Evolutionary conservation across 352 stramenopile species (phyloP).

Genomic region (Phytophthora vignae): DNA sequence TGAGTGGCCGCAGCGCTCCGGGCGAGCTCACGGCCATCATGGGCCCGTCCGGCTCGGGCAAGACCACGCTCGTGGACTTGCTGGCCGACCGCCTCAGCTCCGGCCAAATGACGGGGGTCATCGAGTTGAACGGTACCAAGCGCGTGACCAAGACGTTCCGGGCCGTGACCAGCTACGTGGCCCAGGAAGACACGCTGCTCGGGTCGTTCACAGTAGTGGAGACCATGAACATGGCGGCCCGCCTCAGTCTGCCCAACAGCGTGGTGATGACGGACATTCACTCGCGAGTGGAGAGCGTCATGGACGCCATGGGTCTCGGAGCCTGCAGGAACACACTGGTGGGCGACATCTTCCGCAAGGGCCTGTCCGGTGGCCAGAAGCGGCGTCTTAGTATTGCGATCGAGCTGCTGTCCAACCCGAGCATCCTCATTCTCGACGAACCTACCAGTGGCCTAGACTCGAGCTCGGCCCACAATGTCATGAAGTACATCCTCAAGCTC

Average conservation of each 20-base stretch:
- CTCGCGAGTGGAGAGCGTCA: conserved; percentile 48
- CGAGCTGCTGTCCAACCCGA: conserved; percentile 76
- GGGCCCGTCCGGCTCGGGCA: conserved; percentile 64
- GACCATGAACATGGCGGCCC: conserved; percentile 68
- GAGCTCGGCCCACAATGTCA: conserved; percentile 52
- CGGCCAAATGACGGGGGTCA: conserved; percentile 46
- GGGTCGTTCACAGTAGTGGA: conserved; percentile 76
- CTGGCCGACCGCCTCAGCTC: conserved; percentile 67
- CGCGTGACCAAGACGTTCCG: conserved; percentile 50
- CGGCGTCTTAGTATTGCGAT: conserved; percentile 81
- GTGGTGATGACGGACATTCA: conserved; percentile 39
- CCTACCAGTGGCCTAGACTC: conserved; percentile 67
- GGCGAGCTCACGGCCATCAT: conserved; percentile 56
- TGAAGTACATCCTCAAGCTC: conserved; percentile 52
- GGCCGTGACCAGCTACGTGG: conserved; percentile 66
- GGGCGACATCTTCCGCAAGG: conserved; percentile 73
- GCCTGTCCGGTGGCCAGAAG: conserved; percentile 83
- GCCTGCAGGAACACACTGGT: conserved; percentile 20
- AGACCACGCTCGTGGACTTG: conserved; percentile 73
- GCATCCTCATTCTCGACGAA: conserved; percentile 81
- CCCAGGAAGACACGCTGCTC: conserved; percentile 70
- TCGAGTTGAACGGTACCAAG: conserved; percentile 60
- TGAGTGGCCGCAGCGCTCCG: conserved; percentile 57
- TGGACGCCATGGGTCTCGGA: conserved; percentile 67
- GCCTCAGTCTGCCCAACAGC: conserved; percentile 57